Evolutionary conservation across 78 protist genomes (phyloP).

Genomic region (Anaeramoeba ignava): DNA sequence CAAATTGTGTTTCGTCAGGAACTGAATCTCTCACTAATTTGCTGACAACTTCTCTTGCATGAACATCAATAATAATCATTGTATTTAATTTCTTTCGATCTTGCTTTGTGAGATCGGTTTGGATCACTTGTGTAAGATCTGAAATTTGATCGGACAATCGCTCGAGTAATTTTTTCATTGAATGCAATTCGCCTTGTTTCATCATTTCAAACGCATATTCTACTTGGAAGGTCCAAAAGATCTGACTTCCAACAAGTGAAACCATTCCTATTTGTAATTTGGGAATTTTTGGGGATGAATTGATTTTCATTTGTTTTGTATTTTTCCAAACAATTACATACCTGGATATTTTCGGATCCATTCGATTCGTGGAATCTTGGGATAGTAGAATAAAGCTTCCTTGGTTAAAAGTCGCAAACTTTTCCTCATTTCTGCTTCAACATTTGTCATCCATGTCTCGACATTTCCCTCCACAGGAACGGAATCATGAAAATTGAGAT

Average conservation of each 20-base stretch:
- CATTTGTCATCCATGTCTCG: slow-evolving; percentile 70
- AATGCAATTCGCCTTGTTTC: slow-evolving; percentile 43
- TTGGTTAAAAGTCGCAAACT: slow-evolving; percentile 46
- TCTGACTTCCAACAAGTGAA: slow-evolving; percentile 43
- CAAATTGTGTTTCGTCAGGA: slow-evolving; percentile 66
- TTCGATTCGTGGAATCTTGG: slow-evolving; percentile 23
- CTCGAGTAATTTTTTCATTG: slow-evolving; percentile 33
- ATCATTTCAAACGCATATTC: slow-evolving; percentile 63
- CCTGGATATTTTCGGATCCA: too few relatives aligned
- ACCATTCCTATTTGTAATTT: slow-evolving; percentile 55
- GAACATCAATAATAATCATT: slow-evolving; percentile 72
- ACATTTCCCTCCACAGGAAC: slow-evolving; percentile 53
- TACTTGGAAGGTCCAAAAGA: slow-evolving; percentile 85
- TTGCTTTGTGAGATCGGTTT: background rate
- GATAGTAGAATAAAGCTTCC: slow-evolving; percentile 57
- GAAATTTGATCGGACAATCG: slow-evolving; percentile 32
- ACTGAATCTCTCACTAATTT: slow-evolving; percentile 67
- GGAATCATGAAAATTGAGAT: slow-evolving; percentile 20
- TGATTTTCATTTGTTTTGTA: too few relatives aligned
- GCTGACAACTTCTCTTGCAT: slow-evolving; percentile 74
- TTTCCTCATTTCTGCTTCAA: slow-evolving; percentile 46
- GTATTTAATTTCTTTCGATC: slow-evolving; percentile 62
- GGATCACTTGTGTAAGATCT: slow-evolving; percentile 40
- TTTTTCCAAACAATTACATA: too few relatives aligned
- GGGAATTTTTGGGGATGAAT: too few relatives aligned